Conservation (phyloP, 1,139 yeast genomes). For the Tardiomyces blankii region DNA sequence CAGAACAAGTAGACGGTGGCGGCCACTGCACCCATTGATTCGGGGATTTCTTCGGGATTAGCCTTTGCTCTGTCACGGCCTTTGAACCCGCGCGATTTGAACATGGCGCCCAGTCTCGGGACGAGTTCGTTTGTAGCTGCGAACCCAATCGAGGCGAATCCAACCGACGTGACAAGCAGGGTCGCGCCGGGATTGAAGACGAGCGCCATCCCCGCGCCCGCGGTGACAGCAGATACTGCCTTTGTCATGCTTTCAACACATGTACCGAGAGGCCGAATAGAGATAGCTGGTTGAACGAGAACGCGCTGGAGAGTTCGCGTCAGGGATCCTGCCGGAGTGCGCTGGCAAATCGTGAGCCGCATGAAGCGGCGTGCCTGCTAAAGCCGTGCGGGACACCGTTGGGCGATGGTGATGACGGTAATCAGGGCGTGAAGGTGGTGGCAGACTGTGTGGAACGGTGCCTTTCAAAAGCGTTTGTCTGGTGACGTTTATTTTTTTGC, state of each 20-base stretch:
- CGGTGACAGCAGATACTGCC: neutral
- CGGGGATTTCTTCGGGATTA: conserved; percentile 69
- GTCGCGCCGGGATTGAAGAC: conserved; percentile 12
- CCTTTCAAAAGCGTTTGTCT: too few relatives aligned
- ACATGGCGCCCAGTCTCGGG: conserved; percentile 55
- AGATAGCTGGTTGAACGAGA: too few relatives aligned
- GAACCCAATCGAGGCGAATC: conserved; percentile 61
- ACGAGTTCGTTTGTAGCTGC: conserved; percentile 46
- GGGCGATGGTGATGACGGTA: too few relatives aligned
- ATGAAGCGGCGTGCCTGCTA: neutral
- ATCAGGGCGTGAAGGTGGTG: too few relatives aligned
- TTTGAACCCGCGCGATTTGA: conserved; percentile 64
- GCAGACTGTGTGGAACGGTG: too few relatives aligned
- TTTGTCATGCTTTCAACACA: neutral
- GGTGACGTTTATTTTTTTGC: too few relatives aligned
- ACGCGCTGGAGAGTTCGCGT: too few relatives aligned
- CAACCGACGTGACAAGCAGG: conserved; percentile 29
- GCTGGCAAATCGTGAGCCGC: neutral
- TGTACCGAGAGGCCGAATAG: neutral
- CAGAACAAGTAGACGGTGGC: conserved; percentile 71
- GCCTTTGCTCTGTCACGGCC: conserved; percentile 78
- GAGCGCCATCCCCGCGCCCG: conserved; percentile 2
- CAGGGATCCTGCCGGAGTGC: neutral
- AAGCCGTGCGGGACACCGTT: too few relatives aligned
- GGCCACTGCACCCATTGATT: conserved; percentile 80